Conservation (phyloP, 2,329 filamentous ascomycete species). For the Cytospora schulzeri region DNA sequence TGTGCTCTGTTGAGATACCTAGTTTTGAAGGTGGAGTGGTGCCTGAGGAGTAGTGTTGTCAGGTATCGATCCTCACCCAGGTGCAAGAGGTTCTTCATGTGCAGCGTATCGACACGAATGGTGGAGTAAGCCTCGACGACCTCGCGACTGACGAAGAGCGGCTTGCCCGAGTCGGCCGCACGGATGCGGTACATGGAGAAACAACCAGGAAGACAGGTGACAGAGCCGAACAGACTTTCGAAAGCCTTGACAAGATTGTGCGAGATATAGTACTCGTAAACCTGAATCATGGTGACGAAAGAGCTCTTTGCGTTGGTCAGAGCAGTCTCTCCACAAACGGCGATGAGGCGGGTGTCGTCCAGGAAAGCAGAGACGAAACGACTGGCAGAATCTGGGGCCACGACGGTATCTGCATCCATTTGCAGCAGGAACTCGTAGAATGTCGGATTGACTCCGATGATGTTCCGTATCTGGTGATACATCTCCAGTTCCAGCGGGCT, state of each 20-base stretch:
- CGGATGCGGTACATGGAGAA: conserved; percentile 99
- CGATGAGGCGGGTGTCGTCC: conserved; percentile 90
- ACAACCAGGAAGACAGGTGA: conserved; percentile 97
- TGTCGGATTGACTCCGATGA: conserved; percentile 96
- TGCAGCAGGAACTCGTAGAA: conserved; percentile 98
- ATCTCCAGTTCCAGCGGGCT: conserved; percentile 95
- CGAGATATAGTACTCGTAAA: conserved; percentile 99
- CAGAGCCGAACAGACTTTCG: conserved; percentile 93
- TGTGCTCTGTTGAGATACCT: conserved; percentile 93
- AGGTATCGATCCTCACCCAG: conserved; percentile 97
- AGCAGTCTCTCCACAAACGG: conserved; percentile 90
- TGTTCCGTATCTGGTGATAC: conserved; percentile 97
- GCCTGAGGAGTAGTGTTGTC: conserved; percentile 90
- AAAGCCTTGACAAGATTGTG: conserved; percentile 97
- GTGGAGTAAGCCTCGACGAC: conserved; percentile 85
- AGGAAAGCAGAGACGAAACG: conserved; percentile 91
- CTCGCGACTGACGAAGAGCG: conserved; percentile 92
- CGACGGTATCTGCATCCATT: conserved; percentile 96
- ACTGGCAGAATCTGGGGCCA: conserved; percentile 84
- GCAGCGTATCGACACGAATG: conserved; percentile 94
- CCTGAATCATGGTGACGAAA: conserved; percentile 98
- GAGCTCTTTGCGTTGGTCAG: conserved; percentile 91
- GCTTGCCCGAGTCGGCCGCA: conserved; percentile 90
- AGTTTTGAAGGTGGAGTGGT: conserved; percentile 93
- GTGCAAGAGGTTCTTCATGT: conserved; percentile 98